These are phyloP conservation scores for Leccinum angustisporum DNA, from an alignment of 1,284 basidiomycete species.

Conservation along the genomic window DNA sequence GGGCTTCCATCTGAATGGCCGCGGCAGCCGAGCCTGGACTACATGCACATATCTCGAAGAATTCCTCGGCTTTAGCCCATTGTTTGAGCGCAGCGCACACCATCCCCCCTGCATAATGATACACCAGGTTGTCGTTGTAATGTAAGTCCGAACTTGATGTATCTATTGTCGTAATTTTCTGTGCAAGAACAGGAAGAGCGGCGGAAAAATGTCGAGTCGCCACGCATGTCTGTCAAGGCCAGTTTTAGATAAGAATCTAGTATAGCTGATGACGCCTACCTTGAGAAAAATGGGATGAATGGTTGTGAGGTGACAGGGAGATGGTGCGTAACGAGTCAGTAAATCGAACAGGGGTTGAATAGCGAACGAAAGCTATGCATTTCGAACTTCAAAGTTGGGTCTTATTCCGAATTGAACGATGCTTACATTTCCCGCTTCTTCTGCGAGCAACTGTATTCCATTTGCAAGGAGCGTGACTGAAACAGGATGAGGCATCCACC, in stretches of 20 bases:
- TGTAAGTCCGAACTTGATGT: constrained; percentile 52
- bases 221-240: constrained; percentile 38
- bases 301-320: constrained; percentile 59
- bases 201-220: constrained; percentile 49
- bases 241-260: not conserved
- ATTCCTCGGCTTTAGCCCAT: constrained; percentile 68
- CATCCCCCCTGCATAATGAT: constrained; percentile 75
- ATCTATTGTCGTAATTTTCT: constrained; percentile 61
- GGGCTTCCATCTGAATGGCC: constrained; percentile 79
- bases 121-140: constrained; percentile 74
- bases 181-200: constrained; percentile 56
- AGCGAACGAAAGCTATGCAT: constrained; percentile 44
- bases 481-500: constrained; percentile 3
- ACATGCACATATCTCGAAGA: constrained; percentile 74
- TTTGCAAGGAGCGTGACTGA: constrained; percentile 52
- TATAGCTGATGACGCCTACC: constrained; percentile 29
- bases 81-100: constrained; percentile 58
- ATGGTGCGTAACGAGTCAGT: constrained; percentile 58
- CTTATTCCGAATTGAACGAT: not conserved
- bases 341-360: constrained; percentile 59
- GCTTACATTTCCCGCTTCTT: constrained; percentile 43
- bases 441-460: constrained; percentile 43
- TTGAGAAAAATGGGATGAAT: constrained; percentile 64
- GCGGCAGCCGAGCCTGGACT: constrained; percentile 65
- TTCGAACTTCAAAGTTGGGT: constrained; percentile 13